A percentile compares a stretch with the other conserved stretches of the same genome.
phyloP scores from a whole-genome alignment of 495 filamentous ascomycete species.

The Tuber calosporum region DNA sequence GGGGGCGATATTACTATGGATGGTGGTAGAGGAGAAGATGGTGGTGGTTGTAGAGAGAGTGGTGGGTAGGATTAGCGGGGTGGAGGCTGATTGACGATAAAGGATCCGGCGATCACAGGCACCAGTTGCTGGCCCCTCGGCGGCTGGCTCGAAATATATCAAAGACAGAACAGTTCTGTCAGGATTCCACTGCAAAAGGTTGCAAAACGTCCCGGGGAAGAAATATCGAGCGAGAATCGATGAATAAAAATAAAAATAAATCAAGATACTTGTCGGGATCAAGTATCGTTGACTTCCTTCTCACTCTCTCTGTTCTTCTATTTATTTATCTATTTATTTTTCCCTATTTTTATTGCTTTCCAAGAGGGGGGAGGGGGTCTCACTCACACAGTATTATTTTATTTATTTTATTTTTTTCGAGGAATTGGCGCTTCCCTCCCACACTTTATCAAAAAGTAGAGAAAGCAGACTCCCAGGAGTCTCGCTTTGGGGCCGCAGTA shows the following conservation, averaged over 20 bases:
- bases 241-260: neutral
- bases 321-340: neutral
- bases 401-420: neutral
- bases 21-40: neutral
- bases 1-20: constrained; percentile 21
- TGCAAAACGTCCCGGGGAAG: neutral
- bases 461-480: constrained; percentile 1
- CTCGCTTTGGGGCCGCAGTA: neutral
- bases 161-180: neutral
- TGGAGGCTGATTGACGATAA: constrained; percentile 38
- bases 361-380: constrained; percentile 6
- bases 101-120: constrained; percentile 37
- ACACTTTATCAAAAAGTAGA: neutral
- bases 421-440: neutral
- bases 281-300: neutral
- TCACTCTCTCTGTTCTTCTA: neutral
- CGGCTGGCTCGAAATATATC: neutral
- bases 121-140: constrained; percentile 14
- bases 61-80: constrained; percentile 27
- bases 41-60: neutral
- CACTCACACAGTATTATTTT: constrained; percentile 13
- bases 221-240: neutral
- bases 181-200: neutral
- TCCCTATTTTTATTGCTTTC: constrained; percentile 10
- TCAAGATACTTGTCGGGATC: neutral